phyloP scores from a whole-genome alignment of 1,284 basidiomycete genomes.

The Coniophora puteana region DNA sequence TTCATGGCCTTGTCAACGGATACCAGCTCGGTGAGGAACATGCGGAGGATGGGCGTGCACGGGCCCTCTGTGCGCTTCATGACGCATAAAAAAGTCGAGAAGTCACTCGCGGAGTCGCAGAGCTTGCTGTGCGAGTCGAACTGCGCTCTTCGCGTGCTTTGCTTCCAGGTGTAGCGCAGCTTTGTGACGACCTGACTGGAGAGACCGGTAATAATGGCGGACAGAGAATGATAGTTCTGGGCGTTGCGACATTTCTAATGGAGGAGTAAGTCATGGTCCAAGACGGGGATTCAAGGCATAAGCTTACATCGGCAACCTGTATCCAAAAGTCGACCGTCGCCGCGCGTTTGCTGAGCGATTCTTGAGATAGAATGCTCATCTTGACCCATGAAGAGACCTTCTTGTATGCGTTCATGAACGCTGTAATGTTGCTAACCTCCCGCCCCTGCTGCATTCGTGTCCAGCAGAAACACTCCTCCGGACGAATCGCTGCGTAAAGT shows the following conservation, averaged over 20 bases:
- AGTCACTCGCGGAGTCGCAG: constrained; percentile 56
- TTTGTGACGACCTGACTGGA: constrained; percentile 54
- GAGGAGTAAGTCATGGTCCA: constrained; percentile 7
- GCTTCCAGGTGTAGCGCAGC: constrained; percentile 66
- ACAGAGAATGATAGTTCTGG: constrained; percentile 67
- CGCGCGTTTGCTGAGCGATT: constrained; percentile 48
- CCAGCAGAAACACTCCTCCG: constrained; percentile 60
- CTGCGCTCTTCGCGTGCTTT: constrained; percentile 45
- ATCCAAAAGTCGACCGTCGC: constrained; percentile 72
- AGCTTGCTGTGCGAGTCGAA: constrained; percentile 50
- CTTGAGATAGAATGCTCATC: constrained; percentile 49
- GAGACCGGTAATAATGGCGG: constrained; percentile 60
- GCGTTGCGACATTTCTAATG: constrained; percentile 59
- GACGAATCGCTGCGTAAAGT: constrained; percentile 54
- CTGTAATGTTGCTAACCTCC: constrained; percentile 40
- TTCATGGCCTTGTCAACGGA: constrained; percentile 53
- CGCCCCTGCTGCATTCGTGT: constrained; percentile 37
- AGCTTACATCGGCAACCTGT: constrained; percentile 66
- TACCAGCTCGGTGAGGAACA: constrained; percentile 59
- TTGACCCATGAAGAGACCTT: constrained; percentile 66
- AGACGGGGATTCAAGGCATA: constrained; percentile 3
- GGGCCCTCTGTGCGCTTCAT: constrained; percentile 51
- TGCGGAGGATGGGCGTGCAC: constrained; percentile 63
- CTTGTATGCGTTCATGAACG: constrained; percentile 59
- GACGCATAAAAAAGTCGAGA: constrained; percentile 51